phyloP scores from a whole-genome alignment of 1,284 basidiomycete species.

The Ganoderma lingzhi region DNA sequence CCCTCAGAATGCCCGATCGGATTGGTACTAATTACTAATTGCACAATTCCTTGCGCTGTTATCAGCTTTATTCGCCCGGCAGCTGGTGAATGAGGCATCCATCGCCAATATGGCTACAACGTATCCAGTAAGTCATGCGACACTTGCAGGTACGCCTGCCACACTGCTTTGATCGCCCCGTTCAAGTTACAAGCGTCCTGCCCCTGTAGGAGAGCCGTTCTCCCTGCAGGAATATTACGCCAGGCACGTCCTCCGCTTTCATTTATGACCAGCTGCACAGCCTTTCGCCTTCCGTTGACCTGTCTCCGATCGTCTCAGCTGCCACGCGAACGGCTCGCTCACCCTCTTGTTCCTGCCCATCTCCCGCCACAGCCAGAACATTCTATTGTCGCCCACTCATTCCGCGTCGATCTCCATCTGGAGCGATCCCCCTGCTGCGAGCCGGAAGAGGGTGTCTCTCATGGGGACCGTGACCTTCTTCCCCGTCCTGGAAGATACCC shows the following conservation, averaged over 20 bases:
- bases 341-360: slow-evolving; percentile 71
- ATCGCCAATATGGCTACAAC: slow-evolving; percentile 60
- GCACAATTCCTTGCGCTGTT: not conserved
- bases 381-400: slow-evolving; percentile 51
- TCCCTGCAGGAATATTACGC: slow-evolving; percentile 69
- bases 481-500: slow-evolving; percentile 41
- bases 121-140: slow-evolving; percentile 52
- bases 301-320: slow-evolving; percentile 46
- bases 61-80: slow-evolving; percentile 52
- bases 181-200: slow-evolving; percentile 18
- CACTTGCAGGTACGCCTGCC: slow-evolving; percentile 47
- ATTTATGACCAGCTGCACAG: not conserved
- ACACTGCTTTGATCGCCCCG: slow-evolving; percentile 15
- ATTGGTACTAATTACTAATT: not conserved
- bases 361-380: slow-evolving; percentile 66
- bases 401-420: slow-evolving; percentile 63
- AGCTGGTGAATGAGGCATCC: slow-evolving; percentile 48
- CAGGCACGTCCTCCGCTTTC: slow-evolving; percentile 40
- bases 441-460: slow-evolving; percentile 59
- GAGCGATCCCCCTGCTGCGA: slow-evolving; percentile 51
- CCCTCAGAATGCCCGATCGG: no score
- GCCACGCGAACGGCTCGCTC: slow-evolving; percentile 65
- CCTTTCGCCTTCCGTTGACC: slow-evolving; percentile 4
- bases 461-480: slow-evolving; percentile 62
- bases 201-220: slow-evolving; percentile 58